Conservation (phyloP, 768 basidiomycete species). For the Tulasnella sp. region DNA sequence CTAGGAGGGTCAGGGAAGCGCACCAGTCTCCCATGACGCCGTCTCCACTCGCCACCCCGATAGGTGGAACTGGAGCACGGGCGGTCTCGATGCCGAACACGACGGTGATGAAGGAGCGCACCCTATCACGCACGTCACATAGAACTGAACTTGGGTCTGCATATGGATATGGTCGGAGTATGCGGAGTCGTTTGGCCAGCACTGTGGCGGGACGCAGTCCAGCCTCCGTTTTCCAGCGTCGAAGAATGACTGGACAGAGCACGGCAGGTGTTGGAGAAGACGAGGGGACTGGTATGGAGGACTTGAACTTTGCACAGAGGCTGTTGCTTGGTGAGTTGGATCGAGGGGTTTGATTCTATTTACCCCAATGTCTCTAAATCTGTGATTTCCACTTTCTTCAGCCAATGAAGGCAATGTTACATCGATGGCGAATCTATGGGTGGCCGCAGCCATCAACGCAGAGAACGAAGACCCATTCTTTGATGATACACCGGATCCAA, state of each 20-base stretch:
- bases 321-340: slow-evolving; percentile 50
- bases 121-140: not conserved
- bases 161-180: slow-evolving; percentile 17
- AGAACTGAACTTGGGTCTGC: slow-evolving; percentile 16
- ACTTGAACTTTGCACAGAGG: slow-evolving; percentile 80
- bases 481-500: slow-evolving; percentile 31
- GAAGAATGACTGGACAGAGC: slow-evolving; percentile 18
- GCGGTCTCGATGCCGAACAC: slow-evolving; percentile 4
- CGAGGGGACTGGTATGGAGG: slow-evolving; percentile 19
- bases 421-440: slow-evolving; percentile 94
- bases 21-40: not conserved
- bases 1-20: slow-evolving; percentile 18
- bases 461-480: slow-evolving; percentile 77
- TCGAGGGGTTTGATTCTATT: not conserved
- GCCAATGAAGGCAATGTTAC: slow-evolving; percentile 94
- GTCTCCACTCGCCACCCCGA: not conserved
- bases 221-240: slow-evolving; percentile 19
- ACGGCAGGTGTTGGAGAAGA: slow-evolving; percentile 21
- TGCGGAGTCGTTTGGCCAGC: slow-evolving; percentile 11
- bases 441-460: slow-evolving; percentile 90
- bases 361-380: not conserved
- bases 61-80: not conserved
- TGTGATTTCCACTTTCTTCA: slow-evolving; percentile 16
- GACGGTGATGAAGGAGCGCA: not conserved
- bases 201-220: slow-evolving; percentile 12